A percentile compares a stretch with the other conserved stretches of the same genome.
Evolutionary conservation across 2,329 filamentous ascomycete genomes (phyloP).

Genomic region (Aspergillus pseudoviridinutans): DNA sequence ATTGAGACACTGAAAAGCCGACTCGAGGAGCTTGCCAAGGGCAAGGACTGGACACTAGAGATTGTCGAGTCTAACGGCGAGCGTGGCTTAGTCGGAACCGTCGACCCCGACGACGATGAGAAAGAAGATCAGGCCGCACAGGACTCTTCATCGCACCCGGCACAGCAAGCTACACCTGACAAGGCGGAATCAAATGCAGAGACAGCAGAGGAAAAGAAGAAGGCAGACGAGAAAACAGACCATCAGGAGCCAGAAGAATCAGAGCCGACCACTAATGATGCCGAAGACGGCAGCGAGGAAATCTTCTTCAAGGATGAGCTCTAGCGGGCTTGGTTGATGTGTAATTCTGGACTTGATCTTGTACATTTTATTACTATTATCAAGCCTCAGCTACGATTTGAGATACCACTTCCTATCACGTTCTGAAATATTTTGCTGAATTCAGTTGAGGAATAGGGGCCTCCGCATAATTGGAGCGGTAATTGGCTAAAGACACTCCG

Average conservation of each 20-base stretch:
- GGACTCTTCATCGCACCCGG: conserved; percentile 2
- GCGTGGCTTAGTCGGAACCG: conserved; percentile 65
- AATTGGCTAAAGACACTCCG: neutral
- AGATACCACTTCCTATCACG: neutral
- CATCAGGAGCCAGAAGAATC: conserved; percentile 3
- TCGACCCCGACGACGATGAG: conserved; percentile 57
- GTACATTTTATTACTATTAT: neutral
- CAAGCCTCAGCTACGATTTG: neutral
- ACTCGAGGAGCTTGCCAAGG: conserved; percentile 64
- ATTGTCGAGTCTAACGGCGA: conserved; percentile 66
- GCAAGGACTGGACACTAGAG: conserved; percentile 75
- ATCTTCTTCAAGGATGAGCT: conserved; percentile 40
- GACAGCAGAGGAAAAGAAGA: conserved; percentile 11
- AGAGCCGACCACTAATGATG: conserved; percentile 6
- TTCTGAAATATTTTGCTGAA: neutral
- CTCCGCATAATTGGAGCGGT: neutral
- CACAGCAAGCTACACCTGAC: neutral
- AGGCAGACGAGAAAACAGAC: conserved; percentile 6
- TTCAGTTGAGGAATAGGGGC: neutral
- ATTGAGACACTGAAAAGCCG: conserved; percentile 67
- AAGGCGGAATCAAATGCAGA: neutral
- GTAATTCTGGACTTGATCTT: neutral
- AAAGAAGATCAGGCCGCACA: conserved; percentile 25
- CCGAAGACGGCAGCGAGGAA: conserved; percentile 34
- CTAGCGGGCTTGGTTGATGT: conserved; percentile 4